Percentiles rank a stretch among this genome's conserved stretches.
Conservation (phyloP, 805 yeast species). For the Suhomyces pyralidae region DNA sequence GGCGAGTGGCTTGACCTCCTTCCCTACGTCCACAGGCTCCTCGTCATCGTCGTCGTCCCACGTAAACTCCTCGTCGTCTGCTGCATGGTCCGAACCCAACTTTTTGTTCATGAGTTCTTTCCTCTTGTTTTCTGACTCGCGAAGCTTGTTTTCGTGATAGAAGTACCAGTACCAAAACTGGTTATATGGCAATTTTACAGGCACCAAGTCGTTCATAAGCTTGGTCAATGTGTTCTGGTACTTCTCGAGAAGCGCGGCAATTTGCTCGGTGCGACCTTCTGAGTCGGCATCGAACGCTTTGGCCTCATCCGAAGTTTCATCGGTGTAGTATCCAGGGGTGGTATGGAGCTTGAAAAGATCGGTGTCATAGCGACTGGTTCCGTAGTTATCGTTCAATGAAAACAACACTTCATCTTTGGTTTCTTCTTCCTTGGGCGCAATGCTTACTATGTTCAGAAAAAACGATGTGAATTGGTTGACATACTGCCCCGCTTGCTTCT, state of each 20-base stretch:
- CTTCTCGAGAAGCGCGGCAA: slow-evolving; percentile 44
- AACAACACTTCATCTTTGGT: slow-evolving; percentile 18
- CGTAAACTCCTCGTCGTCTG: slow-evolving; percentile 46
- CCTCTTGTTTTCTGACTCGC: slow-evolving; percentile 62
- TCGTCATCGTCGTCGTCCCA: slow-evolving; percentile 50
- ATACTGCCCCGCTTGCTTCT: slow-evolving; percentile 62
- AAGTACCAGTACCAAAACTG: slow-evolving; percentile 78
- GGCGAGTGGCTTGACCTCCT: slow-evolving; percentile 1
- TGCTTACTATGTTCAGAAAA: slow-evolving; percentile 38
- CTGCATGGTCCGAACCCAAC: slow-evolving; percentile 11
- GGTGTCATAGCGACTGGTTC: slow-evolving; percentile 36
- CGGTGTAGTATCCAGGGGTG: slow-evolving; percentile 19
- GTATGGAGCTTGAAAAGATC: slow-evolving; percentile 42
- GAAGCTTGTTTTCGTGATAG: slow-evolving; percentile 48
- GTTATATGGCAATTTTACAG: slow-evolving; percentile 53
- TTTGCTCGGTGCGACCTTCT: slow-evolving; percentile 43
- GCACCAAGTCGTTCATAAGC: slow-evolving; percentile 64
- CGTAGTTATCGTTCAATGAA: slow-evolving; percentile 23
- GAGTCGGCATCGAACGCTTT: slow-evolving; percentile 41
- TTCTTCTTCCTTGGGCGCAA: slow-evolving; percentile 16
- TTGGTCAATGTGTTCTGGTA: slow-evolving; percentile 49
- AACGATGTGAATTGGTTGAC: slow-evolving; percentile 57
- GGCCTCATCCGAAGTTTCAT: slow-evolving; percentile 11
- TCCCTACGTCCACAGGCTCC: slow-evolving; percentile 5
- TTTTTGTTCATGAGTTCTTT: slow-evolving; percentile 52